These are phyloP conservation scores for Candida xyloterini DNA, from an alignment of 805 yeast species.

Conservation along the genomic window DNA sequence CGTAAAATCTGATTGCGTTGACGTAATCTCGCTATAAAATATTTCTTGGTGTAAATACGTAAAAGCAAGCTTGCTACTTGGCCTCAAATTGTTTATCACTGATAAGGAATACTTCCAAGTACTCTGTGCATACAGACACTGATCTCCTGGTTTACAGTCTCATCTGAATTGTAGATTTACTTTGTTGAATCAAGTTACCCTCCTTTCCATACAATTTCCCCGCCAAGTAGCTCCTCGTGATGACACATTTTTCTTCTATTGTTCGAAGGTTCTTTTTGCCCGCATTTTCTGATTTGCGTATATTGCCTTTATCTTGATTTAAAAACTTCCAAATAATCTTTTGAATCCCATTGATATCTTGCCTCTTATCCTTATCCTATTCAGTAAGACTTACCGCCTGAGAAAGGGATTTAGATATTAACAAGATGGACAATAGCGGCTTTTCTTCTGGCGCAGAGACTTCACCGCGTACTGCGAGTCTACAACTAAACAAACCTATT, in stretches of 20 bases:
- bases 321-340: not conserved
- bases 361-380: too few species aligned
- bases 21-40: too few species aligned
- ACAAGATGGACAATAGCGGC: slow-evolving; percentile 1
- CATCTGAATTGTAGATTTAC: not conserved
- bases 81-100: too few species aligned
- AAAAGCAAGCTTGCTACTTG: too few species aligned
- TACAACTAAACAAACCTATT: slow-evolving; percentile 18
- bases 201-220: slow-evolving; percentile 2
- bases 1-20: too few species aligned
- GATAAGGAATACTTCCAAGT: too few species aligned
- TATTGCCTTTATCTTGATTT: not conserved
- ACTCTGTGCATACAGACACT: not conserved
- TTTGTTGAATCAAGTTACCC: not conserved
- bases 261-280: not conserved
- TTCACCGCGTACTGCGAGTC: slow-evolving; percentile 16
- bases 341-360: not conserved
- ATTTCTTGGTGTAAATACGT: too few species aligned
- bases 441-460: slow-evolving; percentile 8
- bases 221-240: slow-evolving; percentile 4
- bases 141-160: too few species aligned
- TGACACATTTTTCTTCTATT: slow-evolving; percentile 4
- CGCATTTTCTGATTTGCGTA: slow-evolving; percentile 1
- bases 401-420: not conserved
- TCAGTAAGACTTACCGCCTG: not conserved